These are phyloP conservation scores for Litsea cubeba DNA, from an alignment of 164 flowering plant genomes.

Conservation along the genomic window DNA sequence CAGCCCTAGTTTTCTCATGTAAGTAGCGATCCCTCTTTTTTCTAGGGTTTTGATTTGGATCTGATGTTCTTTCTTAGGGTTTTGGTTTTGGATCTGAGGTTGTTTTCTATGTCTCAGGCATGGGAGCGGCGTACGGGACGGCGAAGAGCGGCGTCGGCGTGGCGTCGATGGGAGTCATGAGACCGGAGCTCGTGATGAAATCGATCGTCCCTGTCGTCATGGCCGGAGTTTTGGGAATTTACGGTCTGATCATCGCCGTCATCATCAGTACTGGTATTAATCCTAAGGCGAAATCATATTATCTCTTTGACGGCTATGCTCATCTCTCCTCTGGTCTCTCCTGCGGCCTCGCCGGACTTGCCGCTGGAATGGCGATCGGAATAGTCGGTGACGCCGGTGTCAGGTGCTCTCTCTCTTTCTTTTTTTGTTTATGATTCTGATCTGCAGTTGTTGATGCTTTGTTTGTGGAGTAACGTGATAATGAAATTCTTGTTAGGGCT, in stretches of 20 bases:
- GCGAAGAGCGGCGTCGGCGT: slow-evolving; percentile 94
- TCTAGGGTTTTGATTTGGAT: neutral
- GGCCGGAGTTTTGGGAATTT: slow-evolving; percentile 94
- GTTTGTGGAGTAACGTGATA: neutral
- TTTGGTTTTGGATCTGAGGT: slow-evolving; percentile 5
- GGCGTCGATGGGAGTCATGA: slow-evolving; percentile 94
- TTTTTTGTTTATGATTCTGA: neutral
- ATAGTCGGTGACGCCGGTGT: slow-evolving; percentile 92
- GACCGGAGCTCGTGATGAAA: slow-evolving; percentile 91
- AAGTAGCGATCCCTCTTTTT: neutral
- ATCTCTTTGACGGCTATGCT: slow-evolving; percentile 84
- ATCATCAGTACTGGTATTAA: slow-evolving; percentile 90
- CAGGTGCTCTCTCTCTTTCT: slow-evolving; percentile 33
- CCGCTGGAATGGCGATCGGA: slow-evolving; percentile 91
- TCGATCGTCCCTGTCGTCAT: slow-evolving; percentile 91
- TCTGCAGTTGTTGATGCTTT: neutral
- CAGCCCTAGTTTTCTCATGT: slow-evolving; percentile 89
- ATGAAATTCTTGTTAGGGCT: too few species aligned
- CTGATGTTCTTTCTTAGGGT: neutral
- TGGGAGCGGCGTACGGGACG: slow-evolving; percentile 95
- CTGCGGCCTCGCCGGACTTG: slow-evolving; percentile 89
- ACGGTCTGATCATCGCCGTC: slow-evolving; percentile 79
- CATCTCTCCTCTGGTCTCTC: slow-evolving; percentile 86
- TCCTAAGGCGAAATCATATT: slow-evolving; percentile 79
- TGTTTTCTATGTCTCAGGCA: slow-evolving; percentile 38